Evolutionary conservation across 306 rosid genomes (phyloP), one percentile per base, ranked within the genome.

Genomic region (Rubus idaeus): DNA sequence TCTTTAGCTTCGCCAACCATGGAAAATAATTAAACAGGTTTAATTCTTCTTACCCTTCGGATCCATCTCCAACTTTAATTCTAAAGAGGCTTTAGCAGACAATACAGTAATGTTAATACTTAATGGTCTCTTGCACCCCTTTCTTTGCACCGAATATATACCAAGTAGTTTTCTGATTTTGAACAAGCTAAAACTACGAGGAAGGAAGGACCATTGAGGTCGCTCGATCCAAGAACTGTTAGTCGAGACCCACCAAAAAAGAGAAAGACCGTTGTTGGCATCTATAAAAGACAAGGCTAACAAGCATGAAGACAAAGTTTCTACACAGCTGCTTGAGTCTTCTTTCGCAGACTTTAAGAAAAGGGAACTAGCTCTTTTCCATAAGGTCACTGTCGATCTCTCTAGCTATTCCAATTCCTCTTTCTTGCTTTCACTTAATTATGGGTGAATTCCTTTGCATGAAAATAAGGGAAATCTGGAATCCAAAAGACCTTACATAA

Each of bases 321-420:
- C 90, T 84, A 87, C 93, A 84, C 83, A 83, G 46, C 78, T 61
- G 20, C 79, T 79, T 77, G 78, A 83, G 80, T 26, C 20, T 58
- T 55, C 96, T 91, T 93, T 93, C 90, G 86, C 96, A 83, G 89
- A 87, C 86, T 91, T 93, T 80, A 87, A 87, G 90, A 86, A 91
- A 84, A 88, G 85, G 53, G 71, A 64, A 67, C 71, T 64, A 80
- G 49, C 68, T 73, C 68, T 73, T 73, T 72, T 58, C 55, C 68
- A 17, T 58, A 17, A 57, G 77, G 57, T 74, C 68, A 57, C 17
- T 74, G 57, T 74, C 51, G 26, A 40, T 39, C 49, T 39, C 82
- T 87, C 86, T 62, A 37, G 68, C 45, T 83, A 86, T 87, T 81
- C 63, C 83, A 62, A 70, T 81, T 20, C 76, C 78, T 75, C 80